Evolutionary conservation across 2,329 filamentous ascomycete species (phyloP).

Genomic region (Aspergillus tanneri): DNA sequence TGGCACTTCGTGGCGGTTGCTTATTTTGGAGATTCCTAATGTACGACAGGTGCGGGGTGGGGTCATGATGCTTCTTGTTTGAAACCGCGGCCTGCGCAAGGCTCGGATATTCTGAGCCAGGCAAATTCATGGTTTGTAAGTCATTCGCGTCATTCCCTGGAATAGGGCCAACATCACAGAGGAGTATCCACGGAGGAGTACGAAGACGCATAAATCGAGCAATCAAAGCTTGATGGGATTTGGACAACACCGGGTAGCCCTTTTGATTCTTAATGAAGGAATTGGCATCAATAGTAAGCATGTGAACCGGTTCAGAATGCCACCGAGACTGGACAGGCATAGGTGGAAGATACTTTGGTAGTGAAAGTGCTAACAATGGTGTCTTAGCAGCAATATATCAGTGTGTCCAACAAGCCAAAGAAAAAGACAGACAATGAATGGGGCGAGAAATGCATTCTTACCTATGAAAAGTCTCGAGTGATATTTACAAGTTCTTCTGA

Average conservation of each 20-base stretch:
- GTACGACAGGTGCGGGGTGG: constrained; percentile 71
- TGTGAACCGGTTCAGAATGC: constrained; percentile 62
- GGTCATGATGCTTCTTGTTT: constrained; percentile 54
- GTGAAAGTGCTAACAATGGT: constrained; percentile 50
- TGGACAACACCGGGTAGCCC: constrained; percentile 59
- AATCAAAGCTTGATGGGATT: constrained; percentile 58
- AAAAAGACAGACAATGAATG: background rate
- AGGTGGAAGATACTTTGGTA: constrained; percentile 60
- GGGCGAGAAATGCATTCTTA: constrained; percentile 51
- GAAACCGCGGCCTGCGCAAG: constrained; percentile 63
- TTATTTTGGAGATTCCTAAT: constrained; percentile 79
- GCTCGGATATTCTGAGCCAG: constrained; percentile 60
- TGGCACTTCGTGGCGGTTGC: constrained; percentile 64
- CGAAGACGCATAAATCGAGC: constrained; percentile 58
- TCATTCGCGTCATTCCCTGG: constrained; percentile 44
- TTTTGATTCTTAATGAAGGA: constrained; percentile 60
- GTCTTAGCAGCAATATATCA: constrained; percentile 17
- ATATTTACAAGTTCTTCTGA: constrained; percentile 84
- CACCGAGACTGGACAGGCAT: constrained; percentile 58
- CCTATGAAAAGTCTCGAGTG: constrained; percentile 76
- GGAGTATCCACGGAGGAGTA: constrained; percentile 59
- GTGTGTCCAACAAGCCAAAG: background rate
- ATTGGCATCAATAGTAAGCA: constrained; percentile 54
- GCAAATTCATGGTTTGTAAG: constrained; percentile 18
- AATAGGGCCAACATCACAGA: constrained; percentile 58